Percentiles rank a stretch among this genome's conserved stretches.
These are phyloP conservation scores for Citrus maxima DNA, from an alignment of 345 rosid genomes.

Conservation along the genomic window DNA sequence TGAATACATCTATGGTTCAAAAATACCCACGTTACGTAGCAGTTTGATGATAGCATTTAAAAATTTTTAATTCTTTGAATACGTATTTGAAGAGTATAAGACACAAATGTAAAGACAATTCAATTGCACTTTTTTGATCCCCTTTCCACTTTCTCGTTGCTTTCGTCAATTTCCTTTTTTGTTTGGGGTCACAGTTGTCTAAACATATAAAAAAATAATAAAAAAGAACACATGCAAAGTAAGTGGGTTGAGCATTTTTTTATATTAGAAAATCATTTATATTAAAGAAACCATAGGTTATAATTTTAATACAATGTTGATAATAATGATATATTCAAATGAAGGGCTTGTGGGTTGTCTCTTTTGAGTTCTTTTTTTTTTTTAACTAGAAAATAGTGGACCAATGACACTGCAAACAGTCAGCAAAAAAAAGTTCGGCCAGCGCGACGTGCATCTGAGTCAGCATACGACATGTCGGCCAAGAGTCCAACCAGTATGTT, in stretches of 20 bases:
- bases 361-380: background rate
- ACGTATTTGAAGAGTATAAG: background rate
- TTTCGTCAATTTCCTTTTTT: too few species aligned
- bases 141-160: too few species aligned
- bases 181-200: too few species aligned
- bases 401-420: background rate
- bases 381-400: background rate
- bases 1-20: too few species aligned
- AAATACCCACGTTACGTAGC: too few species aligned
- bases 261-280: too few species aligned
- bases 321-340: too few species aligned
- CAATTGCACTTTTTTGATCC: too few species aligned
- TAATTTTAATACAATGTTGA: too few species aligned
- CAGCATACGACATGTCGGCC: conserved; percentile 16
- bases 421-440: background rate
- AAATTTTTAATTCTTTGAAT: background rate
- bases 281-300: background rate
- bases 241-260: background rate
- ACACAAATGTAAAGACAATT: background rate
- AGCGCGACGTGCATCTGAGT: conserved; percentile 4
- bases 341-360: background rate
- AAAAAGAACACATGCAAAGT: background rate
- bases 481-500: background rate
- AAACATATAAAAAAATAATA: background rate
- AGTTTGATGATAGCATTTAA: background rate